These are phyloP conservation scores for Aspergillus puulaauensis DNA, from an alignment of 2,329 filamentous ascomycete genomes.

Conservation along the genomic window DNA sequence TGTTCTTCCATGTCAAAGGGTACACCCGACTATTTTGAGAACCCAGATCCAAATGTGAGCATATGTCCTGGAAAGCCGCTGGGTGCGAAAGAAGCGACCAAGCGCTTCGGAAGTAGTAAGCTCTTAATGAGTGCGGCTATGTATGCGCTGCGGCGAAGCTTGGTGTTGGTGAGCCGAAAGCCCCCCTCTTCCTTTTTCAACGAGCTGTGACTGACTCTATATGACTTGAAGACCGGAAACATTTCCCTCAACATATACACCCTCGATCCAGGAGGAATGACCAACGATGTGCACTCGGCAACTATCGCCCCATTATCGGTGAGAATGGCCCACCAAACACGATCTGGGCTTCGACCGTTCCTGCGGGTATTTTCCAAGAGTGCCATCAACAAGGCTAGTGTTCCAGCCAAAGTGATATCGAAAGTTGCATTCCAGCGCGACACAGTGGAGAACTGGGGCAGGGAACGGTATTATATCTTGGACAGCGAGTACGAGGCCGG, in stretches of 20 bases:
- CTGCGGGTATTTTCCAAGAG: slow-evolving; percentile 36
- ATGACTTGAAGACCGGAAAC: slow-evolving; percentile 26
- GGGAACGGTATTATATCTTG: slow-evolving; percentile 36
- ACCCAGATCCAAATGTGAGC: slow-evolving; percentile 16
- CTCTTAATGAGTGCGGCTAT: slow-evolving; percentile 34
- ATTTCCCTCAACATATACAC: slow-evolving; percentile 39
- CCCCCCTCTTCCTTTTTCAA: not conserved
- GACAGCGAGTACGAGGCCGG: slow-evolving; percentile 36
- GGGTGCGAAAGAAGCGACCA: slow-evolving; percentile 29
- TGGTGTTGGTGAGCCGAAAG: slow-evolving; percentile 30
- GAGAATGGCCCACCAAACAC: slow-evolving; percentile 31
- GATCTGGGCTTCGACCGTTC: slow-evolving; percentile 33
- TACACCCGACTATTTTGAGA: slow-evolving; percentile 34
- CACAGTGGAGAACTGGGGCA: slow-evolving; percentile 28
- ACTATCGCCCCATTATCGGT: slow-evolving; percentile 28
- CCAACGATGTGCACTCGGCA: slow-evolving; percentile 26
- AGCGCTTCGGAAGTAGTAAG: slow-evolving; percentile 37
- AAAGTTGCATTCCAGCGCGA: slow-evolving; percentile 35
- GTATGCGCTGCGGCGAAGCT: slow-evolving; percentile 38
- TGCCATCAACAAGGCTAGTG: slow-evolving; percentile 34
- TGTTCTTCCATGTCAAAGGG: slow-evolving; percentile 33
- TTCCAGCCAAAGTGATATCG: slow-evolving; percentile 36
- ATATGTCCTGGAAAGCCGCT: slow-evolving; percentile 24
- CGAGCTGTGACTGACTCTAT: slow-evolving; percentile 9
- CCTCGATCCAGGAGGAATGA: slow-evolving; percentile 33